Conservation (phyloP, 1,139 yeast genomes). For the Geotrichum phurueaensis region DNA sequence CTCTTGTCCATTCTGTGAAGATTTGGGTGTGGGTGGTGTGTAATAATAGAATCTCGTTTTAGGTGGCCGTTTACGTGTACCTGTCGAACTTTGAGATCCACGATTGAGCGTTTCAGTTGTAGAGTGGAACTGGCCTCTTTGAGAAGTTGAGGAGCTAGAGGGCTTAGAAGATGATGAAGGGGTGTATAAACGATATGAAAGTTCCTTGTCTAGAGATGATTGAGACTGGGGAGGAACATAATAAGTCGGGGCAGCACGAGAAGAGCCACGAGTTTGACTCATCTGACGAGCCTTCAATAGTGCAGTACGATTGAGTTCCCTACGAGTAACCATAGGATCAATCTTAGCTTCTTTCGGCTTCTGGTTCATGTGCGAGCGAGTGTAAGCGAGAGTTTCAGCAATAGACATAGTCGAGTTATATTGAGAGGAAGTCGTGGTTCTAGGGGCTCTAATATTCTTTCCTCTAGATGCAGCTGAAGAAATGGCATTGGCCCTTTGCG, state of each 20-base stretch:
- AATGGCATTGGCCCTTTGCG: neutral
- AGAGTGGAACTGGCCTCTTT: neutral
- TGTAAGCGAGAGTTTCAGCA: constrained; percentile 59
- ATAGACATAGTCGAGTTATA: constrained; percentile 45
- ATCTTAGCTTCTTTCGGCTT: constrained; percentile 21
- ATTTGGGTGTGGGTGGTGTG: constrained; percentile 15
- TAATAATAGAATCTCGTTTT: constrained; percentile 17
- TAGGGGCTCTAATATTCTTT: neutral
- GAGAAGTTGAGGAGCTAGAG: neutral
- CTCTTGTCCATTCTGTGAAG: constrained; percentile 10
- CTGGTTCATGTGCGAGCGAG: constrained; percentile 40
- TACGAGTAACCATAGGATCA: constrained; percentile 29
- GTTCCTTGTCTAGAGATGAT: constrained; percentile 1
- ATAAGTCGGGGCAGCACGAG: constrained; percentile 19
- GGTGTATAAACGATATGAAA: constrained; percentile 8
- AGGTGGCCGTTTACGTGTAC: constrained; percentile 4
- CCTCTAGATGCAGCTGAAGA: constrained; percentile 2
- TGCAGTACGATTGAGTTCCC: constrained; percentile 14
- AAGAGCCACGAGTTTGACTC: constrained; percentile 23
- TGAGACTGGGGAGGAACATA: constrained; percentile 3
- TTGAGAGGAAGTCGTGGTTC: constrained; percentile 16
- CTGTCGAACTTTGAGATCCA: neutral
- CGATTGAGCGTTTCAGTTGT: neutral
- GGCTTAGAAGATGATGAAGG: constrained; percentile 1
- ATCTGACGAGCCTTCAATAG: constrained; percentile 10